These are phyloP conservation scores for Lipomyces kockii DNA, from an alignment of 805 yeast genomes.

Conservation along the genomic window DNA sequence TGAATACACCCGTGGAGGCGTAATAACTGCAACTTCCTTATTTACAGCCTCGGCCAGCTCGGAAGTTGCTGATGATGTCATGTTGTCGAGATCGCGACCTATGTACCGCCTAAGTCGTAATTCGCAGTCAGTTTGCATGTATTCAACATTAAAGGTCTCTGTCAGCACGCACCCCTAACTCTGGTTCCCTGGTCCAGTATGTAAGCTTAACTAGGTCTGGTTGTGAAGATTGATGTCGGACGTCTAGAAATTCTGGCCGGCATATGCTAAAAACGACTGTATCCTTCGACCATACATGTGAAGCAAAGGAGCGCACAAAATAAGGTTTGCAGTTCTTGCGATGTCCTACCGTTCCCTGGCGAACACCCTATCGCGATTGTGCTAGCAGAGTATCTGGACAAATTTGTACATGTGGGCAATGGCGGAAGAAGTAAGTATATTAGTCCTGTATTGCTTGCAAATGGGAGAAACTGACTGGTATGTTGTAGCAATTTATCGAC, in stretches of 20 bases:
- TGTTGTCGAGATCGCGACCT: constrained; percentile 3
- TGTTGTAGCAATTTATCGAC: constrained; percentile 19
- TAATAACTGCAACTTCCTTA: neutral
- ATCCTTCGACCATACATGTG: too few species aligned
- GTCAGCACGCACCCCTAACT: neutral
- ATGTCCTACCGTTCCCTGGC: too few species aligned
- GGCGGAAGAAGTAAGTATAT: constrained; percentile 1
- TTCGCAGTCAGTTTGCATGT: neutral
- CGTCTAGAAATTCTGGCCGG: too few species aligned
- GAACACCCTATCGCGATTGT: too few species aligned
- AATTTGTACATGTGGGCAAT: neutral
- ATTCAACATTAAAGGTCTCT: neutral
- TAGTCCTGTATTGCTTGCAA: neutral
- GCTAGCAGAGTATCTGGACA: neutral
- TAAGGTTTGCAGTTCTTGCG: too few species aligned
- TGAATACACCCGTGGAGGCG: neutral
- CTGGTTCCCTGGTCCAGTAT: neutral
- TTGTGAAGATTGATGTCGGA: neutral
- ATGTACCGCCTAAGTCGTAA: neutral
- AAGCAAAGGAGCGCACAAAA: too few species aligned
- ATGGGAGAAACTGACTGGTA: neutral
- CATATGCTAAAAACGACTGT: too few species aligned
- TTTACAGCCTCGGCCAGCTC: neutral
- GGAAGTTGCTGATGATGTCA: neutral
- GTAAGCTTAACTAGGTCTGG: neutral